These are phyloP conservation scores for Ganoderma leucocontextum DNA, from an alignment of 1,284 basidiomycete species.

Conservation along the genomic window DNA sequence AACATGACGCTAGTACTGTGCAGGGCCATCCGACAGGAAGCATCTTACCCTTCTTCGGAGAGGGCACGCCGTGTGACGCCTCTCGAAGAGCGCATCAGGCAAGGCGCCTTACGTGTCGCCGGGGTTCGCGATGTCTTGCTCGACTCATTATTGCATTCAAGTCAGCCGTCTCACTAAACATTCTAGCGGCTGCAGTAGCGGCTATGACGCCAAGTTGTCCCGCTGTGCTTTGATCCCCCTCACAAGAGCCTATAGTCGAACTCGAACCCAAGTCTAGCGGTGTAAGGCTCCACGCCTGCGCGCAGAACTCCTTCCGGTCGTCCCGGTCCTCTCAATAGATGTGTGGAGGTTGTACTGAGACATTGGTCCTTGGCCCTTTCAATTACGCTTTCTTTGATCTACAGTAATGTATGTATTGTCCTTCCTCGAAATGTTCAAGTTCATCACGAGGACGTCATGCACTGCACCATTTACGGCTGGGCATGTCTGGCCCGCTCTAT, in stretches of 20 bases:
- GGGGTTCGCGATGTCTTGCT: background rate
- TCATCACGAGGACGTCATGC: background rate
- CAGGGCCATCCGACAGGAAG: slow-evolving; percentile 4
- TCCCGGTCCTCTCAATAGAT: background rate
- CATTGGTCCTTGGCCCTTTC: background rate
- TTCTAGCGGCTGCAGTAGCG: background rate
- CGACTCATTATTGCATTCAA: background rate
- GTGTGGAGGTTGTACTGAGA: background rate
- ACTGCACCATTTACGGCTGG: too few species aligned
- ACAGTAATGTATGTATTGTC: background rate
- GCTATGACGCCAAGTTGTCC: background rate
- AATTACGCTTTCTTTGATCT: background rate
- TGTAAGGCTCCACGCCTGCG: background rate
- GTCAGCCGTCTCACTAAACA: background rate
- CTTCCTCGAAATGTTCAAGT: background rate
- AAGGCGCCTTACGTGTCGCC: background rate
- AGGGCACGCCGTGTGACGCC: background rate
- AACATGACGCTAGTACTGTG: background rate
- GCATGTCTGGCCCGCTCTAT: slow-evolving; percentile 6
- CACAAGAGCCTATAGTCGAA: background rate
- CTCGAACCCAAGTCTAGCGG: background rate
- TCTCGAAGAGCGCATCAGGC: background rate
- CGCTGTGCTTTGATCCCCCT: background rate
- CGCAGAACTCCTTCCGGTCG: background rate
- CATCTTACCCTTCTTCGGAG: slow-evolving; percentile 1